Evolutionary conservation across 179 eudicot species (phyloP).

Genomic region (Actinidia arguta): DNA sequence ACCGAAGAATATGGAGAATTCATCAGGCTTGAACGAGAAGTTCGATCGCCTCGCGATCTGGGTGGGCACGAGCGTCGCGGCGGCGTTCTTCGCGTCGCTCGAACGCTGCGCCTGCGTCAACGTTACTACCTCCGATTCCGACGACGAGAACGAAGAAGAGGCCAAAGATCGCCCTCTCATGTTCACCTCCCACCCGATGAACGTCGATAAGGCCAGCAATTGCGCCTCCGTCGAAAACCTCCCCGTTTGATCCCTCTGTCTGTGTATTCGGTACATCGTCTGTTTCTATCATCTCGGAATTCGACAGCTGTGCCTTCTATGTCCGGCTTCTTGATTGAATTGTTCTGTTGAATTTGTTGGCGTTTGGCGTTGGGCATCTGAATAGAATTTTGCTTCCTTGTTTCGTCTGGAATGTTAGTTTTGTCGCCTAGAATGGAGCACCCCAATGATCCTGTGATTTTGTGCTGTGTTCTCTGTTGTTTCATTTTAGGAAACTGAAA

Average conservation of each 20-base stretch:
- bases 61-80: constrained; percentile 43
- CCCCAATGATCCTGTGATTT: too few species aligned
- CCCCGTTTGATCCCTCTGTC: constrained; percentile 18
- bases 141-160: constrained; percentile 54
- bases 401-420: too few species aligned
- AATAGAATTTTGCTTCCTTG: too few species aligned
- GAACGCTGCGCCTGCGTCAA: constrained; percentile 78
- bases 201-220: constrained; percentile 15
- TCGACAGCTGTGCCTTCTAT: too few species aligned
- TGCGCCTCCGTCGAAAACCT: constrained; percentile 21
- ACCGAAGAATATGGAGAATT: constrained; percentile 33
- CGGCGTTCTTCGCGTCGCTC: constrained; percentile 78
- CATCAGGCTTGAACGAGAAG: constrained; percentile 27
- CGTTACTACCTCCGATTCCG: constrained; percentile 59
- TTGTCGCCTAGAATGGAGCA: too few species aligned
- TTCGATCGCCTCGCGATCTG: constrained; percentile 40
- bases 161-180: constrained; percentile 52
- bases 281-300: too few species aligned
- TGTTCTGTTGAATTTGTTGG: too few species aligned
- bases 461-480: too few species aligned
- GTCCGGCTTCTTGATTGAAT: too few species aligned
- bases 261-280: neutral
- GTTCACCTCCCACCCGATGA: constrained; percentile 25
- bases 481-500: too few species aligned
- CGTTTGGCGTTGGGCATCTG: too few species aligned